Conservation (phyloP, 257 asterid genomes). For the Nicotiana obtusifolia region DNA sequence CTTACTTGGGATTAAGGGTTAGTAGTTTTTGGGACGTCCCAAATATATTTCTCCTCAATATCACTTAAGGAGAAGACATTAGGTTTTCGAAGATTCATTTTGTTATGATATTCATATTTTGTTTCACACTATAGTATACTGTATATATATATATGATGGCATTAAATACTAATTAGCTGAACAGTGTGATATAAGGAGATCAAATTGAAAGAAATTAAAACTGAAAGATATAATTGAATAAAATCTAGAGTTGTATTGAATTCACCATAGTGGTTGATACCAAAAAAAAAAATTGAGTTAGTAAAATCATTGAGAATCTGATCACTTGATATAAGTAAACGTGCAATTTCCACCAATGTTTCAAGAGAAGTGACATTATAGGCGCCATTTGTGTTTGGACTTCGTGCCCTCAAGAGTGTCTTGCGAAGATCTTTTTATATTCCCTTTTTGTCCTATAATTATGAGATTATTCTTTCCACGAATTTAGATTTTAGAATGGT, state of each 20-base stretch:
- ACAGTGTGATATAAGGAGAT: not conserved
- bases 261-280: not conserved
- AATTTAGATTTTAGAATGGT: not conserved
- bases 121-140: not conserved
- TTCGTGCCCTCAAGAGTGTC: not conserved
- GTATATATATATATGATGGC: not conserved
- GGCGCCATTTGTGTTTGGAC: not conserved
- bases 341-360: constrained; percentile 14
- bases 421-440: not conserved
- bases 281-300: too few relatives aligned
- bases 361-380: constrained; percentile 12
- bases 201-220: not conserved
- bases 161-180: not conserved
- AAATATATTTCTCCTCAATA: not conserved
- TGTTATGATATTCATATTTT: not conserved
- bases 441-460: not conserved
- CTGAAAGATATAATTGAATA: not conserved
- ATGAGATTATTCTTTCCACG: not conserved
- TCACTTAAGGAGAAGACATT: not conserved
- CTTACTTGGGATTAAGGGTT: not conserved
- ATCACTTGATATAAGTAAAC: constrained; percentile 8
- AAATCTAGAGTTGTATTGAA: not conserved
- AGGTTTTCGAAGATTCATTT: not conserved
- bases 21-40: not conserved
- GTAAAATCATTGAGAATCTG: constrained; percentile 5